phyloP scores from a whole-genome alignment of 2,329 filamentous ascomycete genomes.

The Huntiella moniliformis region DNA sequence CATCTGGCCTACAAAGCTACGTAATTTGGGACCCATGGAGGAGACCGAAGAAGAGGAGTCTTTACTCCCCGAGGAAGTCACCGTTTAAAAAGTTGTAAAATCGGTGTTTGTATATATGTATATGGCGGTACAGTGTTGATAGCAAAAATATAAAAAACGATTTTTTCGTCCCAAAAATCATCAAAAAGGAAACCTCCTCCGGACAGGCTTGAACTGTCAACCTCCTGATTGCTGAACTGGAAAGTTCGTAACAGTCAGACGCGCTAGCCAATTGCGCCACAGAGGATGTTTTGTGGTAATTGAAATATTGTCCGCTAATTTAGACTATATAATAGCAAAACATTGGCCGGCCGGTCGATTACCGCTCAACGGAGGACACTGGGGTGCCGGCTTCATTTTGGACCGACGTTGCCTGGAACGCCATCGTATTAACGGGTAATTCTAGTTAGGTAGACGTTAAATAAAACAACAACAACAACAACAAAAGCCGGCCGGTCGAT shows the following conservation, averaged over 20 bases:
- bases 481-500: too few species aligned
- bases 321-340: too few species aligned
- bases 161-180: background rate
- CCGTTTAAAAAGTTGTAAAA: background rate
- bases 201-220: constrained; percentile 13
- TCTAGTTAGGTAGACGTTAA: too few species aligned
- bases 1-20: constrained; percentile 33
- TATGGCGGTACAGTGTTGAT: background rate
- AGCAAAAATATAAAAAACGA: background rate
- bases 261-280: constrained; percentile 38
- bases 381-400: too few species aligned
- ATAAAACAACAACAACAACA: too few species aligned
- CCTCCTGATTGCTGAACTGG: constrained; percentile 11
- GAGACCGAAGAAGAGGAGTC: background rate
- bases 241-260: constrained; percentile 34
- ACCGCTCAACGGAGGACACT: too few species aligned
- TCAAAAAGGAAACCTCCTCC: constrained; percentile 6
- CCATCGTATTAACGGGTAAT: too few species aligned
- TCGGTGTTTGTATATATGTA: too few species aligned
- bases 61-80: background rate
- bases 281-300: constrained; percentile 3
- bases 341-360: too few species aligned
- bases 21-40: constrained; percentile 22
- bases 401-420: too few species aligned
- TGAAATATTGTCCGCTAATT: background rate